Percentiles rank a stretch among this genome's conserved stretches.
Conservation (phyloP, 805 yeast genomes). For the Starmerella vitae region DNA sequence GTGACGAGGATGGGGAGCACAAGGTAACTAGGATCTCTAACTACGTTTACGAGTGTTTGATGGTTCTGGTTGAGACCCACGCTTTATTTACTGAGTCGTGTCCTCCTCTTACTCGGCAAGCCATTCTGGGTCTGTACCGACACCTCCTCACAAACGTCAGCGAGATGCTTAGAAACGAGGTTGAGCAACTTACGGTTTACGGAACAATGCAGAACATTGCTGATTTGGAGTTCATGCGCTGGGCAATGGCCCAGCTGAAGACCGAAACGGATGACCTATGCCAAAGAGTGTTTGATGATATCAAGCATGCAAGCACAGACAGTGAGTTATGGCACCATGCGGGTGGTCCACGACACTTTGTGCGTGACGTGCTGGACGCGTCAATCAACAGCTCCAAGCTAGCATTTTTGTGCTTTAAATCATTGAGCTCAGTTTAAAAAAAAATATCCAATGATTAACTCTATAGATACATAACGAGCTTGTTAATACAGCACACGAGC, state of each 20-base stretch:
- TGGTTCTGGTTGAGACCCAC: constrained; percentile 39
- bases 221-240: constrained; percentile 41
- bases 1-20: constrained; percentile 31
- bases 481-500: constrained; percentile 9
- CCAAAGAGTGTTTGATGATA: constrained; percentile 24
- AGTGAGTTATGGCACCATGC: constrained; percentile 20
- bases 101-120: constrained; percentile 33
- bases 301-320: constrained; percentile 22
- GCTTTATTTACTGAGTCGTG: constrained; percentile 39
- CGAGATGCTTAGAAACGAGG: constrained; percentile 30
- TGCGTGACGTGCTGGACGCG: constrained; percentile 17
- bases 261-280: constrained; percentile 20
- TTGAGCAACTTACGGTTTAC: constrained; percentile 35
- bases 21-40: constrained; percentile 19
- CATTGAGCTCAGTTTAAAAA: constrained; percentile 6
- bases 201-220: constrained; percentile 41
- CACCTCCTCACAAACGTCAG: constrained; percentile 30
- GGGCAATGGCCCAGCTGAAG: constrained; percentile 24
- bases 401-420: constrained; percentile 18
- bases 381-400: constrained; percentile 16
- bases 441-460: background rate
- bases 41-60: constrained; percentile 38
- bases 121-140: constrained; percentile 35
- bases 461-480: background rate
- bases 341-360: constrained; percentile 22